A percentile compares a stretch with the other conserved stretches of the same genome.
phyloP scores from a whole-genome alignment of 139 green algal species.

The Astrephomene gubernaculifera region DNA sequence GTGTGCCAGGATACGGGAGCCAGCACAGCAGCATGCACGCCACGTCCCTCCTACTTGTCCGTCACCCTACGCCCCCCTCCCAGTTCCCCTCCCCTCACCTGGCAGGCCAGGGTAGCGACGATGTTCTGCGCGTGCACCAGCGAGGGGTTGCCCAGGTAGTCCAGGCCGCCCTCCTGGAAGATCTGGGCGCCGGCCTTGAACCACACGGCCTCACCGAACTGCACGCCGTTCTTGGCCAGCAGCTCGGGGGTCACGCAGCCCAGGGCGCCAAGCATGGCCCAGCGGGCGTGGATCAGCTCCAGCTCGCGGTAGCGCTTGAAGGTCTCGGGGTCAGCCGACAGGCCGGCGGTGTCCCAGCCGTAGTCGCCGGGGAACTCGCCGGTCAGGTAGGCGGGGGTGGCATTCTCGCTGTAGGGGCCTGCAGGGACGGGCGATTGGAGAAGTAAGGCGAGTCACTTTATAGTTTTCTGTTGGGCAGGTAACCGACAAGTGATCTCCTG shows the following conservation, averaged over 20 bases:
- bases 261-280: slow-evolving; percentile 96
- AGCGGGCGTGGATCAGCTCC: slow-evolving; percentile 98
- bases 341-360: slow-evolving; percentile 94
- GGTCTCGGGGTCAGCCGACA: slow-evolving; percentile 91
- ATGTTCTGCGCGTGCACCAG: slow-evolving; percentile 97
- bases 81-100: no score
- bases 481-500: no score
- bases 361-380: slow-evolving; percentile 95
- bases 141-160: slow-evolving; percentile 95
- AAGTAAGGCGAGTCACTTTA: no score
- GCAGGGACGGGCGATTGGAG: no score
- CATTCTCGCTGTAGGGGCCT: slow-evolving; percentile 41
- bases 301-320: slow-evolving; percentile 89
- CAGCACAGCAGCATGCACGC: no score
- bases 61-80: no score
- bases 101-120: slow-evolving; percentile 88
- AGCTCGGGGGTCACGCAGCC: slow-evolving; percentile 78
- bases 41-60: no score
- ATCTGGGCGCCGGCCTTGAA: slow-evolving; percentile 97
- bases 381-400: slow-evolving; percentile 73
- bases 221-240: slow-evolving; percentile 57
- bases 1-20: no score
- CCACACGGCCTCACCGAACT: slow-evolving; percentile 90
- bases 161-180: slow-evolving; percentile 89
- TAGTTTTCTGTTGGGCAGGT: no score